phyloP scores from a whole-genome alignment of 768 basidiomycete species.

The Kwoniella europaea region DNA sequence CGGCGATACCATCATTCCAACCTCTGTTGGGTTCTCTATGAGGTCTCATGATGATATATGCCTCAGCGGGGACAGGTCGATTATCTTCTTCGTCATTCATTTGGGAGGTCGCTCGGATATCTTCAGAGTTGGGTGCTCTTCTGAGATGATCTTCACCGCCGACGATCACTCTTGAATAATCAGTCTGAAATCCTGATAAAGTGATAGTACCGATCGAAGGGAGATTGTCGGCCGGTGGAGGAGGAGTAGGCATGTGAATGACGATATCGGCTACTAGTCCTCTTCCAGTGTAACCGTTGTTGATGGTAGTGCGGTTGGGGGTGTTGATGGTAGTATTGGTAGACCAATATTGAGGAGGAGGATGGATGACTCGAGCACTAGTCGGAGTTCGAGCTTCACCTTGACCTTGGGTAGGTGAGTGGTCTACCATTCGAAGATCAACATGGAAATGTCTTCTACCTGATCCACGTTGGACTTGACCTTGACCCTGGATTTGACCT shows the following conservation, averaged over 20 bases:
- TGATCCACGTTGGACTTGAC: neutral
- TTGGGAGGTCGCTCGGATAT: neutral
- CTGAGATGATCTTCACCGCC: constrained; percentile 1
- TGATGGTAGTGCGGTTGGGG: neutral
- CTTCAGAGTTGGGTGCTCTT: constrained; percentile 10
- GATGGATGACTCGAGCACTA: constrained; percentile 7
- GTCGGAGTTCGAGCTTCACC: neutral
- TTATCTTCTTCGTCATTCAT: neutral
- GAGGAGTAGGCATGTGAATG: constrained; percentile 12
- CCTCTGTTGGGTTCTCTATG: constrained; percentile 13
- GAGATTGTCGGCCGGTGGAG: constrained; percentile 9
- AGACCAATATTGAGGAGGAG: neutral
- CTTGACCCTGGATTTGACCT: neutral
- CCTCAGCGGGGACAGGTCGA: constrained; percentile 11
- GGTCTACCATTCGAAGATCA: neutral
- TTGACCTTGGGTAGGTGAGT: neutral
- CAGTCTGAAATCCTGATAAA: constrained; percentile 12
- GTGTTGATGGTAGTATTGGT: neutral
- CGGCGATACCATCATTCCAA: constrained; percentile 19
- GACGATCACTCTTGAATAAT: constrained; percentile 1
- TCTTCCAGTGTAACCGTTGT: neutral
- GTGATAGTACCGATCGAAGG: constrained; percentile 2
- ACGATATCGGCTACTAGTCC: neutral
- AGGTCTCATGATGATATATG: constrained; percentile 16
- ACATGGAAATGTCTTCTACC: neutral